Conservation (phyloP, 768 basidiomycete species). For the Leccinum broughii region DNA sequence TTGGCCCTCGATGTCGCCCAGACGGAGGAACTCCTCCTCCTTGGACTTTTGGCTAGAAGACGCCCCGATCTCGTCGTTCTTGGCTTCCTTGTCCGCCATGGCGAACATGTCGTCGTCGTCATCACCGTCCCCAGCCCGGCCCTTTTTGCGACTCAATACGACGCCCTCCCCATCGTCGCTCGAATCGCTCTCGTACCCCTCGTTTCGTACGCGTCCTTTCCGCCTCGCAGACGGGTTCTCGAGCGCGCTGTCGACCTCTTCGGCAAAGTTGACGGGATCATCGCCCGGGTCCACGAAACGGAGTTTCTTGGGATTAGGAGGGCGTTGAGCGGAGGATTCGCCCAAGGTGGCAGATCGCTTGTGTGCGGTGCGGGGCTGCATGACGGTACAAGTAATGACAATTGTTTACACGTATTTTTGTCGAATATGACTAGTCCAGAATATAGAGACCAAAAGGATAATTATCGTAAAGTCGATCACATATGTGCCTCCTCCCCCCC, state of each 20-base stretch:
- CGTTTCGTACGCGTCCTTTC: slow-evolving; percentile 76
- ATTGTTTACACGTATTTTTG: slow-evolving; percentile 30
- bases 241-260: slow-evolving; percentile 73
- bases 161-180: slow-evolving; percentile 96
- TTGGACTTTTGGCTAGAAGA: slow-evolving; percentile 60
- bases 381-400: slow-evolving; percentile 10
- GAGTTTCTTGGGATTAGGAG: slow-evolving; percentile 58
- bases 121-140: slow-evolving; percentile 42
- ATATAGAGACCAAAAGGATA: neutral
- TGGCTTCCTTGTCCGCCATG: slow-evolving; percentile 57
- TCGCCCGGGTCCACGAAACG: slow-evolving; percentile 76
- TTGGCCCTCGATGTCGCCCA: slow-evolving; percentile 97
- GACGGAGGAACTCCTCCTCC: slow-evolving; percentile 72
- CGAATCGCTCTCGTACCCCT: slow-evolving; percentile 93
- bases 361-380: slow-evolving; percentile 41
- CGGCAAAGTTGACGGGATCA: slow-evolving; percentile 73
- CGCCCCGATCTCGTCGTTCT: slow-evolving; percentile 41
- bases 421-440: neutral
- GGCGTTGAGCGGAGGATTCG: slow-evolving; percentile 35
- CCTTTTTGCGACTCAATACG: slow-evolving; percentile 72
- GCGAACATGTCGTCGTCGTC: slow-evolving; percentile 88
- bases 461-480: neutral
- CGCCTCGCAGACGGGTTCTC: slow-evolving; percentile 63
- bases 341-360: slow-evolving; percentile 44
- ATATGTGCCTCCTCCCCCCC: neutral